Conservation (phyloP, 1,284 basidiomycete genomes). For the Malassezia furfur region DNA sequence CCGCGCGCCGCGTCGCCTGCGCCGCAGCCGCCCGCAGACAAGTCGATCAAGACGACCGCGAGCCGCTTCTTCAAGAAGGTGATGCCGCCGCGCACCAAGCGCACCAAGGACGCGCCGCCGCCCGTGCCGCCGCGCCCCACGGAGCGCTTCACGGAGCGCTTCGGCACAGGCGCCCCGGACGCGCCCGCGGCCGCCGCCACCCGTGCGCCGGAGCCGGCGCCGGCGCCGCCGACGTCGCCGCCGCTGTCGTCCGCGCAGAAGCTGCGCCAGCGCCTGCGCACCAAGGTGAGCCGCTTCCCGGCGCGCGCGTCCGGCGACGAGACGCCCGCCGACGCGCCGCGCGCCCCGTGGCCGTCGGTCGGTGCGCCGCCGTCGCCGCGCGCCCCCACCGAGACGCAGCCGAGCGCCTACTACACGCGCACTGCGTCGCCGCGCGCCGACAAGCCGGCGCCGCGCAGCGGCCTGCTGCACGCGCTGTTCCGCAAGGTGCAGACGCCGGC, state of each 20-base stretch:
- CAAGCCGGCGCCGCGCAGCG: not conserved
- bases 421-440: not conserved
- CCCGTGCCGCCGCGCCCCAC: not conserved
- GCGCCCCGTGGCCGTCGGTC: too few relatives aligned
- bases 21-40: not conserved
- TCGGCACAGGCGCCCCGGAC: not conserved
- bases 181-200: not conserved
- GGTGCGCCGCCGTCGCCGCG: not conserved
- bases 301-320: not conserved
- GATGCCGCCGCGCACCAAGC: not conserved
- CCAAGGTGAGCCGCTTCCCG: not conserved
- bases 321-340: not conserved
- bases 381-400: not conserved
- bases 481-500: not conserved
- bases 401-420: conserved; percentile 10
- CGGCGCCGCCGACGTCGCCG: too few relatives aligned
- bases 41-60: conserved; percentile 13
- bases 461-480: not conserved
- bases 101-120: not conserved
- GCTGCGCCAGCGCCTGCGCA: not conserved
- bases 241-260: not conserved
- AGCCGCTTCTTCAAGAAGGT: conserved; percentile 15
- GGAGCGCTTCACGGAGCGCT: not conserved
- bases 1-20: not conserved
- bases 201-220: too few relatives aligned